Conservation (phyloP, 495 filamentous ascomycete species). For the Talaromyces ruber region DNA sequence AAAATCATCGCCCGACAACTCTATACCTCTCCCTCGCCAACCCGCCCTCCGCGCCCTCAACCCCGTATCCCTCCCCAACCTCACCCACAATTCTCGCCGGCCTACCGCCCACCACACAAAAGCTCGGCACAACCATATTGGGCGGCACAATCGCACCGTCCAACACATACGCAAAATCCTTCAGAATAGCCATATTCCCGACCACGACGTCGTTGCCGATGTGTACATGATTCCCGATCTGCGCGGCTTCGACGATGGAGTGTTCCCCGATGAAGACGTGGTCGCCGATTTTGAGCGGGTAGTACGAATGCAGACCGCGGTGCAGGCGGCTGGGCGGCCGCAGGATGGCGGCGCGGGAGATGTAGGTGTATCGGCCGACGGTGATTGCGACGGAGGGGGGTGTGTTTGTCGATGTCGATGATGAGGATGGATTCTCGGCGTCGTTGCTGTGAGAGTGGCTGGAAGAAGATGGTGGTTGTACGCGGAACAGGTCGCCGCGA, state of each 20-base stretch:
- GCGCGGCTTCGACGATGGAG: conserved; percentile 68
- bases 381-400: conserved; percentile 52
- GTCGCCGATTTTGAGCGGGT: conserved; percentile 82
- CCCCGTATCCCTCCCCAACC: conserved; percentile 69
- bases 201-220: conserved; percentile 68
- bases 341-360: conserved; percentile 54
- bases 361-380: conserved; percentile 81
- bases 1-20: conserved; percentile 26
- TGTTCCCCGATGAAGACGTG: conserved; percentile 78
- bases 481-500: conserved; percentile 76
- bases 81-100: conserved; percentile 80
- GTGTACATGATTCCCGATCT: conserved; percentile 72
- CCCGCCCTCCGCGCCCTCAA: conserved; percentile 39
- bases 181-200: conserved; percentile 80
- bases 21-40: conserved; percentile 40
- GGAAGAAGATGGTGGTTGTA: conserved; percentile 28
- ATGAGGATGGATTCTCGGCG: conserved; percentile 15
- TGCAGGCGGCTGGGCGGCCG: conserved; percentile 70
- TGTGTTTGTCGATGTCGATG: conserved; percentile 17
- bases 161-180: conserved; percentile 71
- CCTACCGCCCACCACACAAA: conserved; percentile 73
- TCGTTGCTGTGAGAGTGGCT: conserved; percentile 11
- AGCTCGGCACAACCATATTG: conserved; percentile 86
- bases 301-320: conserved; percentile 50
- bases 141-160: conserved; percentile 74